Evolutionary conservation across 371 early-diverging fungal genomes (phyloP).

Genomic region (Rhizopus sp.): DNA sequence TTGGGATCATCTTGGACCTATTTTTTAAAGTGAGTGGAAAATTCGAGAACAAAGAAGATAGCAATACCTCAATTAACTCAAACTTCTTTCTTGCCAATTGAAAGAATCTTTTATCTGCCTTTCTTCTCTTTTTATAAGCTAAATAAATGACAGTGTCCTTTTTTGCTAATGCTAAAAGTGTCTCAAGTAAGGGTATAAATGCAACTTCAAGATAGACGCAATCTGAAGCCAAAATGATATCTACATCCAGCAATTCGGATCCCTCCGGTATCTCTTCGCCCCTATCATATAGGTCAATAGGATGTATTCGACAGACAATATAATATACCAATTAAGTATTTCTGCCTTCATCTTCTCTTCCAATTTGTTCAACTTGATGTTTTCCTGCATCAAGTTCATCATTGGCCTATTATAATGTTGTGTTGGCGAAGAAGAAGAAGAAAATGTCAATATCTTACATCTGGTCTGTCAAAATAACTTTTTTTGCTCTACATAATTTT

Average conservation of each 20-base stretch:
- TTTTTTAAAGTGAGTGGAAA: conserved; percentile 5
- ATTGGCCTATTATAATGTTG: conserved; percentile 27
- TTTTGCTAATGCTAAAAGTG: conserved; percentile 29
- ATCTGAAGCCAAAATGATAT: conserved; percentile 52
- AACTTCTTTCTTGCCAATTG: conserved; percentile 45
- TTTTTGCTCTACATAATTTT: conserved; percentile 28
- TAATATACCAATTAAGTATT: conserved; percentile 43
- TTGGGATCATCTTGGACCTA: conserved; percentile 32
- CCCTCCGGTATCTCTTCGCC: conserved; percentile 28
- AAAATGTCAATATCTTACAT: conserved; percentile 25
- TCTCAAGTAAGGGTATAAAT: conserved; percentile 45
- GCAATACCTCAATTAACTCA: conserved; percentile 26
- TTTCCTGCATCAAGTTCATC: conserved; percentile 45
- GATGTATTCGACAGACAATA: not conserved
- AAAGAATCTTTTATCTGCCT: conserved; percentile 53
- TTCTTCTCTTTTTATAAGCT: conserved; percentile 46
- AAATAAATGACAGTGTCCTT: conserved; percentile 41
- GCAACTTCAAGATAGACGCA: conserved; percentile 53
- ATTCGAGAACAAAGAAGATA: not conserved
- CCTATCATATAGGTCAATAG: conserved; percentile 21
- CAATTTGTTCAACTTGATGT: conserved; percentile 34
- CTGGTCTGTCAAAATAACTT: conserved; percentile 46
- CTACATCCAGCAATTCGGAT: conserved; percentile 18
- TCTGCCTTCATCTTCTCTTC: conserved; percentile 19
- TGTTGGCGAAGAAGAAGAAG: conserved; percentile 1